These are phyloP conservation scores for Allantophomopsis lycopodina DNA, from an alignment of 2,329 filamentous ascomycete genomes.

Conservation along the genomic window DNA sequence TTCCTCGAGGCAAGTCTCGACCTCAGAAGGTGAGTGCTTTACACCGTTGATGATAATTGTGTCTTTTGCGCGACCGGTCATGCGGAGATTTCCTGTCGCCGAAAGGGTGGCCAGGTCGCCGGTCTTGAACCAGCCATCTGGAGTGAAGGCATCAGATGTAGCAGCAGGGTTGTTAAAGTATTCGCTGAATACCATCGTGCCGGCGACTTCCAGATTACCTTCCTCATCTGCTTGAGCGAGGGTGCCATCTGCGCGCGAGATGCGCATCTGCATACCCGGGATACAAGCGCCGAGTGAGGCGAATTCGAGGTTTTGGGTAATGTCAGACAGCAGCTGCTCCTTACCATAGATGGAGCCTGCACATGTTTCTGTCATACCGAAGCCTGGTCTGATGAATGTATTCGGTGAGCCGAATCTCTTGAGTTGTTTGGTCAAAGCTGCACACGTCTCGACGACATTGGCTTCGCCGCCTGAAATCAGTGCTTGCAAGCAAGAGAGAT, in stretches of 20 bases:
- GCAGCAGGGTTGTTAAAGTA: constrained; percentile 28
- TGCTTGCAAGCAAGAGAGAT: constrained; percentile 17
- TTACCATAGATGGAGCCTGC: constrained; percentile 30
- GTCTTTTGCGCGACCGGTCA: constrained; percentile 27
- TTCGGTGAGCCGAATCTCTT: constrained; percentile 16
- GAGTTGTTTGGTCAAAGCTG: constrained; percentile 16
- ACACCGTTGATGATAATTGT: constrained; percentile 31
- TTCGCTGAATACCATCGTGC: constrained; percentile 44
- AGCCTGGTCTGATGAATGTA: constrained; percentile 25
- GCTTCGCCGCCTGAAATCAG: constrained; percentile 31
- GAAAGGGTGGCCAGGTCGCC: constrained; percentile 25
- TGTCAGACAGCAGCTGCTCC: constrained; percentile 25
- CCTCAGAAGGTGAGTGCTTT: constrained; percentile 22
- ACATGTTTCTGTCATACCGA: constrained; percentile 39
- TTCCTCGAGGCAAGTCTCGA: constrained; percentile 25
- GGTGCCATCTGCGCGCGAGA: constrained; percentile 11
- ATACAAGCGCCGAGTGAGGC: constrained; percentile 25
- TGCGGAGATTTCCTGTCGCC: constrained; percentile 17
- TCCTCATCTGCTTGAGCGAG: constrained; percentile 17
- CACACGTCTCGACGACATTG: constrained; percentile 22
- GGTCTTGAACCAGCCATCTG: constrained; percentile 29
- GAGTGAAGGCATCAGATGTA: constrained; percentile 40
- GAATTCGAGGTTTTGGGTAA: constrained; percentile 14
- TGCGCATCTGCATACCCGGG: constrained; percentile 23
- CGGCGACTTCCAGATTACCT: constrained; percentile 17